A percentile compares a stretch with the other conserved stretches of the same genome.
Conservation (phyloP, 1,284 basidiomycete species). For the Trichosporon faecale region DNA sequence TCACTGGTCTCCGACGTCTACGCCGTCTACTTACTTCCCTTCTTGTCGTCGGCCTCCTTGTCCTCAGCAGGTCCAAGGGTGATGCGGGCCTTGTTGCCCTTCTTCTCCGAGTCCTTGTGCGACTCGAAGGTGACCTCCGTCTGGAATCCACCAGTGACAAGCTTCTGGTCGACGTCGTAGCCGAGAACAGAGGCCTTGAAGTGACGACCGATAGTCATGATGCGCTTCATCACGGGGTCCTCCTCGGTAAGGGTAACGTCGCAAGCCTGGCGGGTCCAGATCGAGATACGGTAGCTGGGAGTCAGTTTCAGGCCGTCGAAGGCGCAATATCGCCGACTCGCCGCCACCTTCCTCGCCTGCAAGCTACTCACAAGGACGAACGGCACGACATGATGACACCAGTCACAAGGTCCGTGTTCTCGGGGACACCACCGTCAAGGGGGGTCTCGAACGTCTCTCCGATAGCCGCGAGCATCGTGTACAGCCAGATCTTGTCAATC, state of each 20-base stretch:
- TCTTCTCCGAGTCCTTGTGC: constrained; percentile 93
- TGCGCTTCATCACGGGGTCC: constrained; percentile 61
- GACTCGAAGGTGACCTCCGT: constrained; percentile 92
- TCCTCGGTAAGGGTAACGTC: constrained; percentile 44
- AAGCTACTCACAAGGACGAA: constrained; percentile 67
- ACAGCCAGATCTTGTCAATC: constrained; percentile 96
- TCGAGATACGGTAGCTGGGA: constrained; percentile 75
- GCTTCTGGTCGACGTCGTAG: constrained; percentile 67
- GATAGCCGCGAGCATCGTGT: constrained; percentile 96
- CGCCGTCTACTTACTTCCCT: constrained; percentile 9
- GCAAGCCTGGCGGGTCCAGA: constrained; percentile 90
- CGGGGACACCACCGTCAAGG: constrained; percentile 49
- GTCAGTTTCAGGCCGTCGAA: background rate
- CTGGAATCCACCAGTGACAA: constrained; percentile 66
- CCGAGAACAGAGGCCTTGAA: constrained; percentile 91
- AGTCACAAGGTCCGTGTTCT: constrained; percentile 67
- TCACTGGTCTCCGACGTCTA: constrained; percentile 4
- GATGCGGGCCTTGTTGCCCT: constrained; percentile 81
- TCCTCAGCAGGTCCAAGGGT: constrained; percentile 31
- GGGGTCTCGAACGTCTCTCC: constrained; percentile 93
- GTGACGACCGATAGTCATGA: constrained; percentile 71
- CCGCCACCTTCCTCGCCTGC: background rate
- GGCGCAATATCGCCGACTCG: no score
- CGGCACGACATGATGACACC: constrained; percentile 93
- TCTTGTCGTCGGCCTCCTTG: constrained; percentile 5